phyloP scores from a whole-genome alignment of 495 filamentous ascomycete genomes.

The Penicillium alfredii region DNA sequence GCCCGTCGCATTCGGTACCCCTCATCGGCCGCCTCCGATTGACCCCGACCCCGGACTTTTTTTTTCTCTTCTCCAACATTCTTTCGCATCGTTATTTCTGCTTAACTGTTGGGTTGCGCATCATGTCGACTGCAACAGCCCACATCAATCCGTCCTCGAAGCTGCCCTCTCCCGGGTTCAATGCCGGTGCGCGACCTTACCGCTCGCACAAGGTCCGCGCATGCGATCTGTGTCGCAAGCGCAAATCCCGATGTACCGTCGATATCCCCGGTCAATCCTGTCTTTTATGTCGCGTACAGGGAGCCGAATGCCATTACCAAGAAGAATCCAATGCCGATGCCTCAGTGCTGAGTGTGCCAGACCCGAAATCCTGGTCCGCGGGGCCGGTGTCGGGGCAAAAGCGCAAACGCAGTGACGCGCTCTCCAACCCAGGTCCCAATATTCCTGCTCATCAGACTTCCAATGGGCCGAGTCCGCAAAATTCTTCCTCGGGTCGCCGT shows the following conservation, averaged over 20 bases:
- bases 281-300: constrained; percentile 45
- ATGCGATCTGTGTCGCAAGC: constrained; percentile 47
- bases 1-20: constrained; percentile 23
- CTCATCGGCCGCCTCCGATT: constrained; percentile 30
- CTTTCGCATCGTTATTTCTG: constrained; percentile 5
- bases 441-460: constrained; percentile 11
- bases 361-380: constrained; percentile 25
- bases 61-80: constrained; percentile 18
- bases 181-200: constrained; percentile 43
- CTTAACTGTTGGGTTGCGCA: constrained; percentile 18
- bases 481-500: constrained; percentile 26
- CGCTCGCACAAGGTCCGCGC: constrained; percentile 48
- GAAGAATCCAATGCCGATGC: constrained; percentile 30
- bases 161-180: constrained; percentile 37
- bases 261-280: constrained; percentile 45
- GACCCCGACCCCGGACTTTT: constrained; percentile 12
- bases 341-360: constrained; percentile 20
- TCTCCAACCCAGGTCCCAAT: constrained; percentile 13
- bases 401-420: constrained; percentile 33
- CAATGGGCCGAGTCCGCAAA: constrained; percentile 25
- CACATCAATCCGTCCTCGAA: constrained; percentile 32
- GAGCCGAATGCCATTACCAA: constrained; percentile 45
- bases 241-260: constrained; percentile 48
- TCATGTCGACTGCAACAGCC: constrained; percentile 34
- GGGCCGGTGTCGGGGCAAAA: constrained; percentile 30